A percentile compares a stretch with the other conserved stretches of the same genome.
These are phyloP conservation scores for Anastatica hierochuntica DNA, from an alignment of 345 rosid species.

Conservation along the genomic window DNA sequence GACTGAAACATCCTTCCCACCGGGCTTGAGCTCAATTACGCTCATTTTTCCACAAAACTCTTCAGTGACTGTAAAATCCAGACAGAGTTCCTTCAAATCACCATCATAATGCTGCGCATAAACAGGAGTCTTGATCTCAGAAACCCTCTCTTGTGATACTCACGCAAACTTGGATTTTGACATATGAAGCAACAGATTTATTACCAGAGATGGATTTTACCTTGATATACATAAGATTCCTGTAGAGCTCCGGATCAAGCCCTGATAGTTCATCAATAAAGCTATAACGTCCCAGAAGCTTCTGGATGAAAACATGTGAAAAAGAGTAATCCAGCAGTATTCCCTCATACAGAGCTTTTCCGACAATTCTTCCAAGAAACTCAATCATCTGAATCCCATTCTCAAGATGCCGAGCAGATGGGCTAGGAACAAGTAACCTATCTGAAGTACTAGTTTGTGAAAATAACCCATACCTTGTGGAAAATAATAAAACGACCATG, in stretches of 20 bases:
- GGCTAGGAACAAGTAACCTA: constrained; percentile 77
- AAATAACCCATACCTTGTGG: constrained; percentile 71
- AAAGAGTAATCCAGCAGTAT: constrained; percentile 87
- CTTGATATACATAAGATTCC: constrained; percentile 91
- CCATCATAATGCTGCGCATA: constrained; percentile 77
- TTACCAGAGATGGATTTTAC: constrained; percentile 38
- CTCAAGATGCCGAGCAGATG: constrained; percentile 75
- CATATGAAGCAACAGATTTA: neutral
- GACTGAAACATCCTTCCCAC: constrained; percentile 72
- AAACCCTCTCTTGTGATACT: constrained; percentile 9
- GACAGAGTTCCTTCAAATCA: constrained; percentile 69
- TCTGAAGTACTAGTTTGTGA: constrained; percentile 79
- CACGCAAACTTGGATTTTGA: constrained; percentile 2
- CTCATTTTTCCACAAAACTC: constrained; percentile 69
- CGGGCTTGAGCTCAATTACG: constrained; percentile 73
- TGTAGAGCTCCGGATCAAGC: constrained; percentile 88
- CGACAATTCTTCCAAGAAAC: constrained; percentile 95
- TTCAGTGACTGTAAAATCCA: constrained; percentile 89
- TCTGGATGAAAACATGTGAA: constrained; percentile 86
- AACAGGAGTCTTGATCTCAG: constrained; percentile 7
- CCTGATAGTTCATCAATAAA: constrained; percentile 94
- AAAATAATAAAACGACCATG: constrained; percentile 9
- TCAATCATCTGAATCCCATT: constrained; percentile 89
- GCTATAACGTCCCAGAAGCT: constrained; percentile 91
- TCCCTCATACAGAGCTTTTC: constrained; percentile 97